Percentiles rank a stretch among this genome's conserved stretches.
Conservation (phyloP, 495 filamentous ascomycete species). For the Zalerion maritima region DNA sequence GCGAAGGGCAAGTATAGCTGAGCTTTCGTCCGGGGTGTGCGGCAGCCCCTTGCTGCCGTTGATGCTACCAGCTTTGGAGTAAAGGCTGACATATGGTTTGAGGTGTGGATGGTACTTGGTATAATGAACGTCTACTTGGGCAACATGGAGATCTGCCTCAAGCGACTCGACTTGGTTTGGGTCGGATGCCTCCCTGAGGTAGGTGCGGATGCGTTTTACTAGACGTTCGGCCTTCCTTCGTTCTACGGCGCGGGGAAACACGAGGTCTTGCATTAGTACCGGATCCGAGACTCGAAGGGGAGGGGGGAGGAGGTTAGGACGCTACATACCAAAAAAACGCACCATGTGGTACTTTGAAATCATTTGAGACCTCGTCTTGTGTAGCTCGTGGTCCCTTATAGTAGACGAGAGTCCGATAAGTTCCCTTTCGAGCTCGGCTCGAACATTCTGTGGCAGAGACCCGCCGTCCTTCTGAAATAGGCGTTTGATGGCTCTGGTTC, state of each 20-base stretch:
- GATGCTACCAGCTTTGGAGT: constrained; percentile 36
- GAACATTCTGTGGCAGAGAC: constrained; percentile 56
- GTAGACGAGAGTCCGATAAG: constrained; percentile 61
- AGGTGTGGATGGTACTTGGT: constrained; percentile 66
- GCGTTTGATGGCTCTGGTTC: constrained; percentile 44
- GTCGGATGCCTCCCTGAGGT: constrained; percentile 31
- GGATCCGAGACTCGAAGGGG: constrained; percentile 1
- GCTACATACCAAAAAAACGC: constrained; percentile 63
- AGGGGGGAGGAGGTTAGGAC: background rate
- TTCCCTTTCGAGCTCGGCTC: constrained; percentile 67
- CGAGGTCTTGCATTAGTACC: no score
- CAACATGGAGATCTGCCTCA: constrained; percentile 45
- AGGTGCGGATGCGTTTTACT: constrained; percentile 46
- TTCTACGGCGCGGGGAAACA: no score
- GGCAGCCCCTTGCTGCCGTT: constrained; percentile 8
- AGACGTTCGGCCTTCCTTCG: constrained; percentile 68
- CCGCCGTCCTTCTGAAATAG: constrained; percentile 43
- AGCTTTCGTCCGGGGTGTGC: constrained; percentile 2
- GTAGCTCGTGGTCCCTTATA: constrained; percentile 38
- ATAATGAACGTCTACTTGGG: constrained; percentile 76
- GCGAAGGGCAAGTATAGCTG: constrained; percentile 21
- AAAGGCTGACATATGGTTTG: constrained; percentile 69
- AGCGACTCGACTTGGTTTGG: constrained; percentile 34
- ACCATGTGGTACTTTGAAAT: constrained; percentile 89
- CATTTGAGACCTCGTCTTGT: constrained; percentile 52